Conservation (phyloP, 106 monocot species). For the Platanthera guangdongensis region DNA sequence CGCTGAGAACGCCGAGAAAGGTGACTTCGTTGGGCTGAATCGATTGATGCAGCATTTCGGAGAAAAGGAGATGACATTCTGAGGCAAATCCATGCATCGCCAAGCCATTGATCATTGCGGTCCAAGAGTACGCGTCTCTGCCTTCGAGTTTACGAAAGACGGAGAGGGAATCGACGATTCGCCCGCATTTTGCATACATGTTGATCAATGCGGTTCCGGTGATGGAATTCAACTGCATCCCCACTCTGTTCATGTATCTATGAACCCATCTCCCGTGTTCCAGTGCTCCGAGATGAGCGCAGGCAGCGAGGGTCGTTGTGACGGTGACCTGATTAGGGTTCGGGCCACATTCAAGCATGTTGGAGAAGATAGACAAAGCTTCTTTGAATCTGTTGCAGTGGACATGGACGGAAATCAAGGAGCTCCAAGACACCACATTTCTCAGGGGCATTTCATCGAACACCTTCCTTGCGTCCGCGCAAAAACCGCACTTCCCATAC, state of each 20-base stretch:
- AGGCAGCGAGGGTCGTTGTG: constrained; percentile 1
- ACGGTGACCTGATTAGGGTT: constrained; percentile 9
- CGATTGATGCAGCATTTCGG: constrained; percentile 20
- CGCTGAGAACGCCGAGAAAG: constrained; percentile 43
- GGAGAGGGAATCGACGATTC: constrained; percentile 13
- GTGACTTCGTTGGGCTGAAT: constrained; percentile 32
- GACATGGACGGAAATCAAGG: constrained; percentile 34
- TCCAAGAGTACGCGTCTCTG: constrained; percentile 32
- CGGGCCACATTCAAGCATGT: constrained; percentile 4
- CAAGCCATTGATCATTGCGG: constrained; percentile 40
- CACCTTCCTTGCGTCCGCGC: constrained; percentile 16
- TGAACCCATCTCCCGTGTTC: constrained; percentile 19
- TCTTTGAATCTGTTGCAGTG: constrained; percentile 10
- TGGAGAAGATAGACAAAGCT: not conserved
- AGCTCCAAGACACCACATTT: constrained; percentile 48
- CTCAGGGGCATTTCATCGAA: constrained; percentile 26
- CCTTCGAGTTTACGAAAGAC: constrained; percentile 12
- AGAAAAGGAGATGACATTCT: constrained; percentile 30
- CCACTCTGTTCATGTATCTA: constrained; percentile 1
- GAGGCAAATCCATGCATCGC: constrained; percentile 32
- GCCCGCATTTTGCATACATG: constrained; percentile 58
- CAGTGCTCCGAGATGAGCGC: constrained; percentile 15
- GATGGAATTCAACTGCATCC: not conserved
- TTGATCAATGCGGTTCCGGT: constrained; percentile 21
- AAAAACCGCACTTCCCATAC: constrained; percentile 28